Evolutionary conservation across 805 yeast genomes (phyloP), one percentile per base, ranked within the genome.

Genomic region (Lipomyces mesembrius): DNA sequence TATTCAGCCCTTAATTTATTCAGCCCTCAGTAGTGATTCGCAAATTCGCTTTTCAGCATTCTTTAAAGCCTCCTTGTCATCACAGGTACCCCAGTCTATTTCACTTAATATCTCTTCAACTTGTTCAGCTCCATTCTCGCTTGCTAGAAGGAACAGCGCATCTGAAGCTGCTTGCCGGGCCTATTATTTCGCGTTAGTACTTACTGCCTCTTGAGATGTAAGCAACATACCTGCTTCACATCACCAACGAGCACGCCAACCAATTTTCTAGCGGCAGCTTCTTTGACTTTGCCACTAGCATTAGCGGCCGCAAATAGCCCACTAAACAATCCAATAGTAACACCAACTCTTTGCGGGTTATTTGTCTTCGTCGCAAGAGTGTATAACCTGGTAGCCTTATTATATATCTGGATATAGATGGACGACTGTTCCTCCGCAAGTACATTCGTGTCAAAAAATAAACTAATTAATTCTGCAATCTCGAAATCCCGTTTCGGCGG

Each of bases 121-220:
- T 29, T 60, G 39, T 12, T 25, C 54, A 9, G 34, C 14, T 17
- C 49, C 59, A 14, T 25, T 22, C 29, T 60, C 37, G n/a, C 32
- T 25, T n/a, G 63, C 59, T 11, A 64, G 27, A n/a, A 61, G 60
- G 43, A 46, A 64, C 27, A 64, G 37, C 20, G 65, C 55, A 34
- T 64, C 71, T 12, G 68, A 63, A 4, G 66, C 68, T 3, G n/a
- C 27, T 52, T 62, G 68, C 14, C 70, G 67, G 2, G 51, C 55
- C 67, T 66, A 63, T 14, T 9, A n/a, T 20, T 7, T 6, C n/a
- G 14, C 25, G 14, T 37, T 14, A 63, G 34, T n/a, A 22, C 27
- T 22, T 52, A 12, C 25, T 25, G 6, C 34, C 34, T 52, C 17
- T 3, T 25, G 29, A 29, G 20, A 22, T 1, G 4, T 52, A 11